Conservation (phyloP, 495 filamentous ascomycete species). For the Neurospora intermedia region DNA sequence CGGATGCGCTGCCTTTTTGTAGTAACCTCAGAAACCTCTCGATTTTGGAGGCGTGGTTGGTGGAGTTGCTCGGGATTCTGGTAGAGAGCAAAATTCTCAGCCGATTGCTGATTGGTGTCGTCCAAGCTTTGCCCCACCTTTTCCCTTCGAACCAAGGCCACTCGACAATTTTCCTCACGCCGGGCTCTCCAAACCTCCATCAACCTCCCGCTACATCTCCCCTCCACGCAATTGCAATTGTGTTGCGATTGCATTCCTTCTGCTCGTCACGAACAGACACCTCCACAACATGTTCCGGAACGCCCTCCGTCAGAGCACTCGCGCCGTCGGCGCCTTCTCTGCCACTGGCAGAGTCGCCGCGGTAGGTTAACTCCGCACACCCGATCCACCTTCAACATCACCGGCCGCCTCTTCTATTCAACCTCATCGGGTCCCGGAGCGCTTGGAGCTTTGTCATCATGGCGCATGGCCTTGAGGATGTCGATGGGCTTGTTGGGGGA, state of each 20-base stretch:
- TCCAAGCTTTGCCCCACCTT: slow-evolving; percentile 2
- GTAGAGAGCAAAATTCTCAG: slow-evolving; percentile 27
- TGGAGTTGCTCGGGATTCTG: background rate
- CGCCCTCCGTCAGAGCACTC: slow-evolving; percentile 90
- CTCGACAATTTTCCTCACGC: slow-evolving; percentile 17
- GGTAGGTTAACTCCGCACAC: slow-evolving; percentile 58
- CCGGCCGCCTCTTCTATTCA: slow-evolving; percentile 20
- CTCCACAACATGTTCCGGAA: slow-evolving; percentile 79
- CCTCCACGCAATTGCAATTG: slow-evolving; percentile 27
- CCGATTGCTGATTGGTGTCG: slow-evolving; percentile 24
- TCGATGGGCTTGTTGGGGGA: slow-evolving; percentile 21
- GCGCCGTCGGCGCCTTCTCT: slow-evolving; percentile 87
- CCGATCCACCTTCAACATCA: slow-evolving; percentile 30
- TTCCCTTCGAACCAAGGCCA: slow-evolving; percentile 8
- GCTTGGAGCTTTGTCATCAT: slow-evolving; percentile 27
- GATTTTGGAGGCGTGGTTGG: background rate
- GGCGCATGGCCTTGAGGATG: slow-evolving; percentile 12
- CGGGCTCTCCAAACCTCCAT: slow-evolving; percentile 6
- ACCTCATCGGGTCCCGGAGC: slow-evolving; percentile 22
- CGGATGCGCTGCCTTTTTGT: background rate
- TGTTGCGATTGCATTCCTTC: slow-evolving; percentile 39
- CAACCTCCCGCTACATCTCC: background rate
- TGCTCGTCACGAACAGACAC: slow-evolving; percentile 25
- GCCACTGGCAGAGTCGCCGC: slow-evolving; percentile 77
- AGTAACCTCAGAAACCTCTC: background rate